Evolutionary conservation across 2,329 filamentous ascomycete genomes (phyloP), one percentile per base, ranked within the genome.

Genomic region (Hypomyces perniciosus): DNA sequence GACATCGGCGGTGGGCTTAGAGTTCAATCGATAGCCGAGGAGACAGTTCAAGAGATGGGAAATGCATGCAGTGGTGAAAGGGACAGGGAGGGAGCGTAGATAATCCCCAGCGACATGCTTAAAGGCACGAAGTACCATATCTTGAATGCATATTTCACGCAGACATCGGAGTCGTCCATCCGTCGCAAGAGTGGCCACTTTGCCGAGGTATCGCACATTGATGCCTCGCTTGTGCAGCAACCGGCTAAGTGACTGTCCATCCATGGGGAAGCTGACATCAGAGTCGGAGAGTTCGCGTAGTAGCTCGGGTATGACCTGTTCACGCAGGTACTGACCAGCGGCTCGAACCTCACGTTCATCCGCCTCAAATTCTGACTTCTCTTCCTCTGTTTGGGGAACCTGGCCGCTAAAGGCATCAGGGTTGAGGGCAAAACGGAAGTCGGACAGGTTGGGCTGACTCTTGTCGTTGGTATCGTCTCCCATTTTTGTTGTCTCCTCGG

Each of bases 241-340:
- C 57, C 85, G 84, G 61, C 86, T 89, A 52, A 99, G 77, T 20
- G 92, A 96, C 63, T 88, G 82, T n/a, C 93, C 93, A 62, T 99
- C 95, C 90, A 97, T 96, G 9, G 93, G 93, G 75, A 97, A 97
- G 62, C 92, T 93, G 58, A 96, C 86, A 59, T 99, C 92, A 6
- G 90, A 91, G 58, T 95, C 89, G 64, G 87, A 86, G 52, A 99
- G 80, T 62, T 99, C 92, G 55, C 86, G 84, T 52, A 97, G 72
- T 51, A 99, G 77, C 50, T 86, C 82, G n/a, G 92, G 90, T 57
- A 99, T 86, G 49, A 90, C 81, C 54, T 86, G 84, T 7, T 83
- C 77, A 7, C 83, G 82, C 45, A 99, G 77, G 68, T 87, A 90
- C 48, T 83, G 76, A 72, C 90, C 93, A 30, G 90, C 90, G 51